Evolutionary conservation across 2,329 filamentous ascomycete genomes (phyloP).

Genomic region (Exophiala sp.): DNA sequence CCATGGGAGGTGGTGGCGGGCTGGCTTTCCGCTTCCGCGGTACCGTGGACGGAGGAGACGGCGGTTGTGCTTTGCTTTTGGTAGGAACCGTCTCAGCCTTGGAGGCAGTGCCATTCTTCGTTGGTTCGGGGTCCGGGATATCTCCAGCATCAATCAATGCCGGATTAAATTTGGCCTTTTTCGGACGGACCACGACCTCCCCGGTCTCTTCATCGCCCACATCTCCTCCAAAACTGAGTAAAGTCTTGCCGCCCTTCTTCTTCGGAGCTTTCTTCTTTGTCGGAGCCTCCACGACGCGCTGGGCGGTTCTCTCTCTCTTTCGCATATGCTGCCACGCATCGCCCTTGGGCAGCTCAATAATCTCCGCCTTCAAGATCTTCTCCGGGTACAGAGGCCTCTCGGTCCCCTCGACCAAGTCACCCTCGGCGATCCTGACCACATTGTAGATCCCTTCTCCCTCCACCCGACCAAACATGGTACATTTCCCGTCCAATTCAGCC

Average conservation of each 20-base stretch:
- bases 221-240: slow-evolving; percentile 45
- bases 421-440: slow-evolving; percentile 84
- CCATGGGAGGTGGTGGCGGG: background rate
- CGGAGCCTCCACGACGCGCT: slow-evolving; percentile 26
- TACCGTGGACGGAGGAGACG: slow-evolving; percentile 28
- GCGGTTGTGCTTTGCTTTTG: slow-evolving; percentile 32
- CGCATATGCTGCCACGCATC: slow-evolving; percentile 36
- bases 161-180: slow-evolving; percentile 47
- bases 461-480: slow-evolving; percentile 88
- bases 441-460: slow-evolving; percentile 96
- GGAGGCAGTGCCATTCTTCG: slow-evolving; percentile 3
- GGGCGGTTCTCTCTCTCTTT: slow-evolving; percentile 37
- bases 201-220: slow-evolving; percentile 35
- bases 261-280: slow-evolving; percentile 36
- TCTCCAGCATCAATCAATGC: slow-evolving; percentile 35
- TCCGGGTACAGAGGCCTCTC: slow-evolving; percentile 83
- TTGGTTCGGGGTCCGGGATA: slow-evolving; percentile 12
- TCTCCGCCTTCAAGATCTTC: slow-evolving; percentile 54
- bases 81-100: slow-evolving; percentile 1
- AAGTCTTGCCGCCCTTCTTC: slow-evolving; percentile 39
- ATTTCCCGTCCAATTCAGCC: slow-evolving; percentile 78
- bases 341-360: slow-evolving; percentile 42
- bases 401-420: slow-evolving; percentile 68
- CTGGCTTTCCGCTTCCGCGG: slow-evolving; percentile 25
- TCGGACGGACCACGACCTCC: slow-evolving; percentile 35